These are phyloP conservation scores for Phaeosphaeria sp. DNA, from an alignment of 2,329 filamentous ascomycete genomes.

Conservation along the genomic window DNA sequence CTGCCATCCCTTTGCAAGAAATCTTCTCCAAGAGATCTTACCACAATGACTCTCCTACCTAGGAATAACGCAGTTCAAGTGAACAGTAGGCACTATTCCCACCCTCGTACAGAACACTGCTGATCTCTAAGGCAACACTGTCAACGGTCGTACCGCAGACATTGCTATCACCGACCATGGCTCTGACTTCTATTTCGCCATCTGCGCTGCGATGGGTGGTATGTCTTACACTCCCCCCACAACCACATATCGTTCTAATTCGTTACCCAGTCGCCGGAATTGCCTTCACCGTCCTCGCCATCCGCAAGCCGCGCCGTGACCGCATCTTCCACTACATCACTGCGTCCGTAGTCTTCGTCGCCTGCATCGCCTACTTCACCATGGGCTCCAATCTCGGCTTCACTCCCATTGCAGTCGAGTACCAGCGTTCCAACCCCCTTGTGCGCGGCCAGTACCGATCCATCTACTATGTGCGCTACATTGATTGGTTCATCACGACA, in stretches of 20 bases:
- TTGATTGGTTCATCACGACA: constrained; percentile 70
- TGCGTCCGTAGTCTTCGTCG: constrained; percentile 63
- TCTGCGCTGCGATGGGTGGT: constrained; percentile 64
- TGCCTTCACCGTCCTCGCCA: constrained; percentile 59
- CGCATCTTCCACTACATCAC: constrained; percentile 71
- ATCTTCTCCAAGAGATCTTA: neutral
- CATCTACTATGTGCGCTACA: constrained; percentile 71
- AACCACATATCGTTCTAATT: neutral
- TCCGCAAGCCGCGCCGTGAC: constrained; percentile 61
- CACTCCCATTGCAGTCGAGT: constrained; percentile 68
- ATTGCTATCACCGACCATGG: constrained; percentile 66
- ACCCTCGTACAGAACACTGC: neutral
- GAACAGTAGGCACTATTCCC: constrained; percentile 15
- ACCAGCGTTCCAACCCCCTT: constrained; percentile 52
- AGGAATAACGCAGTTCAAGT: constrained; percentile 30
- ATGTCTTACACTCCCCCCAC: neutral
- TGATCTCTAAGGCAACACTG: constrained; percentile 45
- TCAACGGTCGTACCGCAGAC: constrained; percentile 56
- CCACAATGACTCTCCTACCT: constrained; percentile 11
- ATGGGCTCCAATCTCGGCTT: constrained; percentile 72
- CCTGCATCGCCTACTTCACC: constrained; percentile 68
- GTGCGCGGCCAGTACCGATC: constrained; percentile 62
- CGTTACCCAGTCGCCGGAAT: constrained; percentile 53
- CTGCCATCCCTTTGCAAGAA: neutral
- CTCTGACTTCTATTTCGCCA: constrained; percentile 69